These are phyloP conservation scores for Kwoniella heveanensis DNA, from an alignment of 768 basidiomycete species.

Conservation along the genomic window DNA sequence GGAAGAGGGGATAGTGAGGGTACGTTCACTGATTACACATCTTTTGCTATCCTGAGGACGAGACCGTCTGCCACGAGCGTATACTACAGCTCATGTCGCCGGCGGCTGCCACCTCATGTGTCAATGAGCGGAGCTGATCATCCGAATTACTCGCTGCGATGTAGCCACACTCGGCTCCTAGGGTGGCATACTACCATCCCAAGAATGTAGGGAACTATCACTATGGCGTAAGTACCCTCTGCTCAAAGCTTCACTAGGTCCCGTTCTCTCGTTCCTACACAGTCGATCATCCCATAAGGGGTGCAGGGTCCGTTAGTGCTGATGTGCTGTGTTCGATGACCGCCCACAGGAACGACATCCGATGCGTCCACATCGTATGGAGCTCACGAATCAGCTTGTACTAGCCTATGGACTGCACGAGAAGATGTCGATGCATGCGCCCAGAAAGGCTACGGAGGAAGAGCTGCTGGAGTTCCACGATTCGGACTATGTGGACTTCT, in stretches of 20 bases:
- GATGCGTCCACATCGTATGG: constrained; percentile 97
- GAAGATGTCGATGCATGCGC: constrained; percentile 90
- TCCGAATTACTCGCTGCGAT: no score
- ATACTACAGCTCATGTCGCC: no score
- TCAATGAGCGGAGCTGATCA: no score
- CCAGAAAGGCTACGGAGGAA: constrained; percentile 80
- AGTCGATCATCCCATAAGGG: no score
- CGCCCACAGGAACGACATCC: constrained; percentile 96
- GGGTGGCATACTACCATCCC: constrained; percentile 95
- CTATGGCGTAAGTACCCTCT: constrained; percentile 83
- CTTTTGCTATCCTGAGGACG: no score
- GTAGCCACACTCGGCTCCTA: constrained; percentile 81
- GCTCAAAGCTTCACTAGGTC: no score
- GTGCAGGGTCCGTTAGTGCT: no score
- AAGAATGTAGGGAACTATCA: constrained; percentile 92
- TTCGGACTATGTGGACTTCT: constrained; percentile 90
- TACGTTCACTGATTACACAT: constrained; percentile 28
- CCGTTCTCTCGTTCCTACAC: no score
- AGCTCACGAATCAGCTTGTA: constrained; percentile 91
- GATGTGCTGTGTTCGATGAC: no score
- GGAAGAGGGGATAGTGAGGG: constrained; percentile 50
- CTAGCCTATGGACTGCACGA: constrained; percentile 95
- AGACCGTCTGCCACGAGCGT: no score
- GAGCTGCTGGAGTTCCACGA: constrained; percentile 93
- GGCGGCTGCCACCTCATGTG: no score